Percentiles rank a stretch among this genome's conserved stretches.
phyloP scores from a whole-genome alignment of 257 asterid species.

The Solanum boliviense region DNA sequence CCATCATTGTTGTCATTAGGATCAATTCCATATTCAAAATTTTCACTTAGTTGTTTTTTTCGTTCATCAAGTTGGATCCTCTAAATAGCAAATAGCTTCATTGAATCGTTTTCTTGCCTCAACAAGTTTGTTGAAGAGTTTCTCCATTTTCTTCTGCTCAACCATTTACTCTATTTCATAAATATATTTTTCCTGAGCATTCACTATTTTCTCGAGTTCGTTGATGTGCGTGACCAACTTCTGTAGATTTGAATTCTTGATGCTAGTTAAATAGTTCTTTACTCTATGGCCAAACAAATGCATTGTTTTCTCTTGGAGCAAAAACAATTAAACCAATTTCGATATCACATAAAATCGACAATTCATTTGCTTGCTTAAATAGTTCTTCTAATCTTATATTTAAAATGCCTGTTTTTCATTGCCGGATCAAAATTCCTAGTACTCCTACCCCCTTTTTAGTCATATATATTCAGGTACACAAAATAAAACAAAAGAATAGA shows the following conservation, averaged over 20 bases:
- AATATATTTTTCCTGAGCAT: accelerated
- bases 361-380: too few species aligned
- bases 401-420: too few species aligned
- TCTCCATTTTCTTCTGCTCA: neutral
- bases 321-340: neutral
- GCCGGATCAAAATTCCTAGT: too few species aligned
- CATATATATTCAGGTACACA: too few species aligned
- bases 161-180: neutral
- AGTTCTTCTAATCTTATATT: too few species aligned
- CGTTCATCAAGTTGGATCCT: neutral
- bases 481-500: too few species aligned
- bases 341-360: too few species aligned
- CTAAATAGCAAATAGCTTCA: neutral
- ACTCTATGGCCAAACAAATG: neutral
- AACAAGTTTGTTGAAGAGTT: neutral
- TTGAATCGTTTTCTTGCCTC: neutral
- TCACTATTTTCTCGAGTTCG: neutral
- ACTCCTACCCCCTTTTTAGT: too few species aligned
- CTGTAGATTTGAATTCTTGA: too few species aligned
- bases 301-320: neutral
- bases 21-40: neutral
- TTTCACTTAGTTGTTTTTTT: neutral
- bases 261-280: too few species aligned
- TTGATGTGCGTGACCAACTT: too few species aligned
- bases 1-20: neutral